Conservation (phyloP, 2,329 filamentous ascomycete genomes). For the Pseudopyrenochaeta lycopersici region DNA sequence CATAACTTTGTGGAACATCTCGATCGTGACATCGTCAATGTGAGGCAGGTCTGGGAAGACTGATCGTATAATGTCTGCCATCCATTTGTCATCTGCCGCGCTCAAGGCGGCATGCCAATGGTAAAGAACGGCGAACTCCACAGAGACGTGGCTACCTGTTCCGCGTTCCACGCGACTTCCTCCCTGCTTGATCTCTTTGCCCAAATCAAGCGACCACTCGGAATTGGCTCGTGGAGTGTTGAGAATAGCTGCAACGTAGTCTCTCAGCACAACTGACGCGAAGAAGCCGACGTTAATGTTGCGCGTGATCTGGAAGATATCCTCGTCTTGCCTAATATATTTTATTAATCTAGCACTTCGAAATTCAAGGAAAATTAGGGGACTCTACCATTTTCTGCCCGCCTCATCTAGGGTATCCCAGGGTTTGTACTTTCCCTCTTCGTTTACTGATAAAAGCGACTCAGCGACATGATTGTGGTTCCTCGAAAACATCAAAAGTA, state of each 20-base stretch:
- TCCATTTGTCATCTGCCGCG: constrained; percentile 79
- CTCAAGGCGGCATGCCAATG: constrained; percentile 84
- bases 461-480: constrained; percentile 88
- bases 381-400: constrained; percentile 47
- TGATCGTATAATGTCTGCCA: constrained; percentile 62
- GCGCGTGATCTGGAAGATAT: constrained; percentile 65
- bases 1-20: constrained; percentile 51
- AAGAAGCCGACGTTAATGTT: constrained; percentile 62
- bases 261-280: constrained; percentile 73
- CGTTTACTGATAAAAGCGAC: constrained; percentile 82
- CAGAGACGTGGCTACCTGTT: constrained; percentile 81
- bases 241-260: constrained; percentile 82
- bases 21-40: constrained; percentile 40
- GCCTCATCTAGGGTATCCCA: constrained; percentile 67
- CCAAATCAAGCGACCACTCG: constrained; percentile 82
- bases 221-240: constrained; percentile 76
- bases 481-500: constrained; percentile 71
- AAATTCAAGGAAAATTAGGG: too few species aligned
- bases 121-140: constrained; percentile 88
- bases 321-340: constrained; percentile 31
- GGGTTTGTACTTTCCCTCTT: constrained; percentile 77
- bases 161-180: constrained; percentile 70
- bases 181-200: constrained; percentile 63
- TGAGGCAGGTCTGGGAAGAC: constrained; percentile 36
- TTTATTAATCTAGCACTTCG: too few species aligned